These are phyloP conservation scores for Acorus gramineus DNA, from an alignment of 106 monocot genomes.

Conservation along the genomic window DNA sequence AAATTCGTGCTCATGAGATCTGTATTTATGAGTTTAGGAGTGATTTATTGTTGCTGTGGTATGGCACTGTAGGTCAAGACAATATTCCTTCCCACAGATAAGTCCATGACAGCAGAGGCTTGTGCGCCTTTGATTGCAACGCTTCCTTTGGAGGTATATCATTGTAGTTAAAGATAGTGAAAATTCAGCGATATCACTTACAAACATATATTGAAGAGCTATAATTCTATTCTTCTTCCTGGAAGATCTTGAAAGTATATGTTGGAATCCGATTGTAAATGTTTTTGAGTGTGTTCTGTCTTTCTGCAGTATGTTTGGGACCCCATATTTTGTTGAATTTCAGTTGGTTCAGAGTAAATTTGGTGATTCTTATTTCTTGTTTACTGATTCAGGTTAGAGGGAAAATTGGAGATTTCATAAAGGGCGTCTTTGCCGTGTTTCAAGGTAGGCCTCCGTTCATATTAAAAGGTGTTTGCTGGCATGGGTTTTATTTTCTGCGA, in stretches of 20 bases:
- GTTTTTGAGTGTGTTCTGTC: no score
- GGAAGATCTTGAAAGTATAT: no score
- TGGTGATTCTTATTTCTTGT: neutral
- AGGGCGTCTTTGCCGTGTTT: constrained; percentile 83
- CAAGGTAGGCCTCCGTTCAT: constrained; percentile 41
- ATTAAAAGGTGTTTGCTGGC: no score
- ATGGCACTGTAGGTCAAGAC: constrained; percentile 53
- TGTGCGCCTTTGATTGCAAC: constrained; percentile 94
- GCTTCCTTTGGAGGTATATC: constrained; percentile 80
- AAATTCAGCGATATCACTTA: no score
- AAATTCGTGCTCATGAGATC: no score
- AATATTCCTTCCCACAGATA: constrained; percentile 76
- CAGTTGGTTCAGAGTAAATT: neutral
- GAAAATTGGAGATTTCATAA: constrained; percentile 87
- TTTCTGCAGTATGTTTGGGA: no score
- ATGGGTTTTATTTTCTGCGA: no score
- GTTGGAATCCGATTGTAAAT: no score
- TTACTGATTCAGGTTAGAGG: constrained; percentile 45
- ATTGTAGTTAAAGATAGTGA: no score
- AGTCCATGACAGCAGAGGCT: constrained; percentile 52
- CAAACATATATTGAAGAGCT: no score
- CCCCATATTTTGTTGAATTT: no score
- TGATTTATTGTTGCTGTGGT: neutral
- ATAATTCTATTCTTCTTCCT: no score
- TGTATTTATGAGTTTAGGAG: neutral